phyloP scores from a whole-genome alignment of 495 filamentous ascomycete genomes.

The Sporormia fimetaria region DNA sequence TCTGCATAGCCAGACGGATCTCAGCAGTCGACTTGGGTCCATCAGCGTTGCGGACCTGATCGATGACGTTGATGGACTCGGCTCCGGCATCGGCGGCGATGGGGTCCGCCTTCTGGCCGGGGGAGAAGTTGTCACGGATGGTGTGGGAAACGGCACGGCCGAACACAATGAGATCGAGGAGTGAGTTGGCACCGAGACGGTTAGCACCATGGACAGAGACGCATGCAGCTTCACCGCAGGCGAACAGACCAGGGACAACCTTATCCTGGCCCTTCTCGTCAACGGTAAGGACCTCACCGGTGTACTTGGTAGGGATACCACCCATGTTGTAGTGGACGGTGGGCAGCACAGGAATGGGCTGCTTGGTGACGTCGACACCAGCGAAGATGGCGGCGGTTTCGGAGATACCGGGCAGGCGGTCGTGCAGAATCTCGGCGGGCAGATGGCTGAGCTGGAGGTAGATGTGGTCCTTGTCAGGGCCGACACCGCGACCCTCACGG shows the following conservation, averaged over 20 bases:
- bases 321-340: slow-evolving; percentile 99
- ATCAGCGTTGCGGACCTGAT: slow-evolving; percentile 68
- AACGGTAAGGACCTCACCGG: slow-evolving; percentile 82
- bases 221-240: slow-evolving; percentile 92
- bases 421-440: slow-evolving; percentile 78
- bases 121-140: slow-evolving; percentile 79
- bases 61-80: slow-evolving; percentile 73
- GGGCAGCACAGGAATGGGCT: slow-evolving; percentile 91
- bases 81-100: slow-evolving; percentile 74
- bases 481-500: slow-evolving; percentile 89
- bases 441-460: slow-evolving; percentile 94
- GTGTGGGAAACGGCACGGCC: slow-evolving; percentile 93
- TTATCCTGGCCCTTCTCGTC: slow-evolving; percentile 72
- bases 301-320: slow-evolving; percentile 94
- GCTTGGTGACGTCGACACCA: slow-evolving; percentile 90
- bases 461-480: slow-evolving; percentile 93
- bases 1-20: slow-evolving; percentile 88
- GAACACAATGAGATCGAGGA: slow-evolving; percentile 93
- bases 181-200: slow-evolving; percentile 92
- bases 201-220: slow-evolving; percentile 97
- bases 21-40: slow-evolving; percentile 80
- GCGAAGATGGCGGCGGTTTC: slow-evolving; percentile 95
- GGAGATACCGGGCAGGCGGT: slow-evolving; percentile 95
- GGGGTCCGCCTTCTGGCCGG: slow-evolving; percentile 63
- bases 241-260: slow-evolving; percentile 89